Conservation (phyloP, 306 rosid species). For the Boehmeria nivea region DNA sequence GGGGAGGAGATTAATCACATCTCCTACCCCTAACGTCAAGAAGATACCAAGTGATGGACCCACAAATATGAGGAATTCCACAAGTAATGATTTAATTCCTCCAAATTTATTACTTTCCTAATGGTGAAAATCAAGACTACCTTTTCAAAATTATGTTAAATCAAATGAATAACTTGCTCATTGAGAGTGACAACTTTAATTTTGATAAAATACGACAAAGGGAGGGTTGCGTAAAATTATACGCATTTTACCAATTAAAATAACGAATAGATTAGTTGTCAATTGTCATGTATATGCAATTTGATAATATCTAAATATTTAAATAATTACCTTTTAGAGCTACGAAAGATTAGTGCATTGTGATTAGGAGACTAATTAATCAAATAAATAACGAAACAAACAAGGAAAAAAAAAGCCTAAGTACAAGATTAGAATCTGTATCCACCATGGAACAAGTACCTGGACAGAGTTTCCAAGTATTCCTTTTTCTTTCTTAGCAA, state of each 20-base stretch:
- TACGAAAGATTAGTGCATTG: no score
- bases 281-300: no score
- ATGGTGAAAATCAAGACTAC: neutral
- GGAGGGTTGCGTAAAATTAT: no score
- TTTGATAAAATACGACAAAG: no score
- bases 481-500: neutral
- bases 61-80: neutral
- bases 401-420: neutral
- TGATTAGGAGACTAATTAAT: neutral
- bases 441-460: conserved; percentile 21
- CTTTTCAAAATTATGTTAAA: no score
- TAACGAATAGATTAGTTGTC: no score
- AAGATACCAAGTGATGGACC: neutral
- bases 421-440: neutral
- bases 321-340: no score
- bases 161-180: no score
- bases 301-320: no score
- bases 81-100: neutral
- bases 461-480: conserved; percentile 14
- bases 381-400: neutral
- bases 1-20: neutral
- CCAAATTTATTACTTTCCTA: neutral
- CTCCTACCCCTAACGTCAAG: neutral
- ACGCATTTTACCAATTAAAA: no score
- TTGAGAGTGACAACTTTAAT: no score